Conservation (phyloP, 2,329 filamentous ascomycete genomes). For the Ophiocordyceps robertsii region DNA sequence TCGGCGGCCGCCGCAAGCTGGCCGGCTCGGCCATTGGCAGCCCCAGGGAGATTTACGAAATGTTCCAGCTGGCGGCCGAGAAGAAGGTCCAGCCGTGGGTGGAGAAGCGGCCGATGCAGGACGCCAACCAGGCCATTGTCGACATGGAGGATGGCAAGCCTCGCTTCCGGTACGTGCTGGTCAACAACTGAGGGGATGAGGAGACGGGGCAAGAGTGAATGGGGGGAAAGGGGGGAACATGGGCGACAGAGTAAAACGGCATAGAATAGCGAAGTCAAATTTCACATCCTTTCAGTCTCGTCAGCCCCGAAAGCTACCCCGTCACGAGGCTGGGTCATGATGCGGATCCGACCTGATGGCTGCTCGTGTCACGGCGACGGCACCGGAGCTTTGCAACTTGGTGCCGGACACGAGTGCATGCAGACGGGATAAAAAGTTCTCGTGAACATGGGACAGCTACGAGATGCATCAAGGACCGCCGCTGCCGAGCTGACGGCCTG, state of each 20-base stretch:
- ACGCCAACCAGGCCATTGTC: conserved; percentile 41
- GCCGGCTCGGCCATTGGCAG: conserved; percentile 32
- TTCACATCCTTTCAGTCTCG: no score
- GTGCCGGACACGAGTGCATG: no score
- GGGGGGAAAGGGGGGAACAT: not conserved
- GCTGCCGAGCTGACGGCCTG: no score
- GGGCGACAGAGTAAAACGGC: not conserved
- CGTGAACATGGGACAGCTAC: no score
- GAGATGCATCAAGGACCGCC: no score
- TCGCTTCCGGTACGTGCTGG: conserved; percentile 32
- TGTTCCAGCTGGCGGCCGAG: conserved; percentile 42
- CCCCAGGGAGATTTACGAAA: conserved; percentile 43
- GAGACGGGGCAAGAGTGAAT: not conserved
- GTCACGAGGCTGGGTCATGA: no score
- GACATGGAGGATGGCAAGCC: conserved; percentile 42
- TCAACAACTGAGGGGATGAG: conserved; percentile 19
- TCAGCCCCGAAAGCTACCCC: no score
- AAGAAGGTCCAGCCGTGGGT: conserved; percentile 44
- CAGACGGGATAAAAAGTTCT: no score
- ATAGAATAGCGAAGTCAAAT: not conserved
- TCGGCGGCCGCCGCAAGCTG: conserved; percentile 37
- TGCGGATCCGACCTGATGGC: no score
- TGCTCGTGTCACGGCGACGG: no score
- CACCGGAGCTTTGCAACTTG: no score
- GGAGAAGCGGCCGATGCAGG: conserved; percentile 38